Evolutionary conservation across 179 eudicot genomes (phyloP).

Genomic region (Patellifolia procumbens): DNA sequence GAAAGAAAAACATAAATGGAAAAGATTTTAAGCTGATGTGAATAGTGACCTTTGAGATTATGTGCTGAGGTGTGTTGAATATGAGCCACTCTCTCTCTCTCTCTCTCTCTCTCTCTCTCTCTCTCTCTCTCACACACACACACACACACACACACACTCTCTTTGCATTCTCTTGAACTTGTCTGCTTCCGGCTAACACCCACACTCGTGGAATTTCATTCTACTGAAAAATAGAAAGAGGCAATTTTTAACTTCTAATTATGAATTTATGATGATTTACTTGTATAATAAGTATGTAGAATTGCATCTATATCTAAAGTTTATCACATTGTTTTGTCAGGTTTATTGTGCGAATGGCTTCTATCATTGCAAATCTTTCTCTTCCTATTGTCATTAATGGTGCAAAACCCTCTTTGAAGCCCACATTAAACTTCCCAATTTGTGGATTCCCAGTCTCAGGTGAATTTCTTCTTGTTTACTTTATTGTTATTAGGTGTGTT

Average conservation of each 20-base stretch:
- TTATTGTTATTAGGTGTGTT: neutral
- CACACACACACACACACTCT: no score
- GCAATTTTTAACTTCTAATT: neutral
- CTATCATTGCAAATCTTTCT: slow-evolving; percentile 34
- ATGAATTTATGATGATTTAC: neutral
- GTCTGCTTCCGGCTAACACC: neutral
- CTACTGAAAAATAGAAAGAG: neutral
- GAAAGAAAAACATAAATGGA: neutral
- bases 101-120: no score
- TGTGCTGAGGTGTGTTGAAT: slow-evolving; percentile 6
- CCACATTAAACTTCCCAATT: slow-evolving; percentile 32
- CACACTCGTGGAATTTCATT: neutral
- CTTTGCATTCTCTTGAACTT: neutral
- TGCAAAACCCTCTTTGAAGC: slow-evolving; percentile 29
- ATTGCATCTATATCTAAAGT: slow-evolving; percentile 9
- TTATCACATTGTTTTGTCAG: slow-evolving; percentile 7
- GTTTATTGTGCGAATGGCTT: slow-evolving; percentile 38
- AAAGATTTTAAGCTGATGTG: neutral
- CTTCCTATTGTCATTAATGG: slow-evolving; percentile 35
- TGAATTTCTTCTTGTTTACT: slow-evolving; percentile 12
- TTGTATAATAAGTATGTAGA: neutral
- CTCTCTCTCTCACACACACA: no score
- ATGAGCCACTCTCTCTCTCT: slow-evolving; percentile 21
- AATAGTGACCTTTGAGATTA: neutral
- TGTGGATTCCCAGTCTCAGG: slow-evolving; percentile 36